Conservation (phyloP, 306 rosid genomes). For the Lathyrus aphaca region DNA sequence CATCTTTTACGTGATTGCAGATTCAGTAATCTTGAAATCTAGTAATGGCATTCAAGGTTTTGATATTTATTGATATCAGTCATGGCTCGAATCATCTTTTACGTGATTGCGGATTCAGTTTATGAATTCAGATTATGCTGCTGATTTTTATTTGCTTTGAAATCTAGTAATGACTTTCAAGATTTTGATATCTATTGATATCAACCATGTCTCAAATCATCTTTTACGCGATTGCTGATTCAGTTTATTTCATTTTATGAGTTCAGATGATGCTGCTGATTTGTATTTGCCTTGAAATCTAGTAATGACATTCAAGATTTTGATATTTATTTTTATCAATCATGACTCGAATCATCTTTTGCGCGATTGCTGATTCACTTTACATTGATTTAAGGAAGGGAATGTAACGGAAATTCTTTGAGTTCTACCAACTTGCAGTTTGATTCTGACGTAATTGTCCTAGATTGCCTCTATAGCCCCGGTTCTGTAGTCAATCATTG, state of each 20-base stretch:
- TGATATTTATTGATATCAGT: slow-evolving; percentile 9
- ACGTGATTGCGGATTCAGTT: slow-evolving; percentile 17
- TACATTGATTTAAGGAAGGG: slow-evolving; percentile 15
- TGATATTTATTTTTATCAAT: no score
- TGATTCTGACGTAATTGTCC: slow-evolving; percentile 6
- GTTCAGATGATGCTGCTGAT: slow-evolving; percentile 2
- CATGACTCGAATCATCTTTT: no score
- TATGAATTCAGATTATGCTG: slow-evolving; percentile 1
- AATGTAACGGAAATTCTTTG: slow-evolving; percentile 5
- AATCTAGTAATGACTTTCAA: no score
- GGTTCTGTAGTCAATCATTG: slow-evolving; percentile 8
- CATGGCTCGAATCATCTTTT: not conserved
- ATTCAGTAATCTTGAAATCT: no score
- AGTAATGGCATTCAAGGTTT: slow-evolving; percentile 8
- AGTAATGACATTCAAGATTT: no score
- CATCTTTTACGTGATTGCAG: no score
- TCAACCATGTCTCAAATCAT: no score
- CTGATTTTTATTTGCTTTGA: not conserved
- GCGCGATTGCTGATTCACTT: no score
- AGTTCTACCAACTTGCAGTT: not conserved
- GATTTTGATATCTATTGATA: no score
- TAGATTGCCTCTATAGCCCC: not conserved
- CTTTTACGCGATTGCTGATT: no score
- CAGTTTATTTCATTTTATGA: slow-evolving; percentile 24
- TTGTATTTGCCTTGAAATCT: not conserved